A percentile compares a stretch with the other conserved stretches of the same genome.
Conservation (phyloP, 1,139 yeast species). For the Saccharomyces pastorianus region DNA sequence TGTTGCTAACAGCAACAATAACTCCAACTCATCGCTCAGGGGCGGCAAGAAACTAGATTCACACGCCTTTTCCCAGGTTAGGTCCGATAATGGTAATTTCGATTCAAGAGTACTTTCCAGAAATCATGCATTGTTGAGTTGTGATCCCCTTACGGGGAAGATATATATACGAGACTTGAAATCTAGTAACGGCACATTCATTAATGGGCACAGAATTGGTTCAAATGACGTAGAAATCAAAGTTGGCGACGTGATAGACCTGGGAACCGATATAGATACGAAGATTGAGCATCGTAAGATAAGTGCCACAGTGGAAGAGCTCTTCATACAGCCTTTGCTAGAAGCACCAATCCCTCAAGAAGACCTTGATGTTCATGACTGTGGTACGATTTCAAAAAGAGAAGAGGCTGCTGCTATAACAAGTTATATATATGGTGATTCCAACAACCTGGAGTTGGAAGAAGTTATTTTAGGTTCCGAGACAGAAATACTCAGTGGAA, state of each 20-base stretch:
- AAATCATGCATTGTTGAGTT: slow-evolving; percentile 84
- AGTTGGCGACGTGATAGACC: slow-evolving; percentile 68
- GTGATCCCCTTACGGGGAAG: slow-evolving; percentile 54
- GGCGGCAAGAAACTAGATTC: slow-evolving; percentile 36
- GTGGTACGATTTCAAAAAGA: neutral
- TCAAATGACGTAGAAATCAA: slow-evolving; percentile 48
- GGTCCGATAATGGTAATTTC: slow-evolving; percentile 79
- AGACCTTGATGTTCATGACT: neutral
- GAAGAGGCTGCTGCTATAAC: slow-evolving; percentile 43
- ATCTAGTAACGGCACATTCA: slow-evolving; percentile 90
- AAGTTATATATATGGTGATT: slow-evolving; percentile 71
- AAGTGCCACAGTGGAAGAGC: slow-evolving; percentile 66
- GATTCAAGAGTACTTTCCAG: slow-evolving; percentile 87
- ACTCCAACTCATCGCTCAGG: slow-evolving; percentile 7
- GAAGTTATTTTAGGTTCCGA: slow-evolving; percentile 49
- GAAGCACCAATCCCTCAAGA: slow-evolving; percentile 4
- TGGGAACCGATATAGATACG: slow-evolving; percentile 85
- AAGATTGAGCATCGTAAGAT: slow-evolving; percentile 75
- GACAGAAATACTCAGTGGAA: slow-evolving; percentile 47
- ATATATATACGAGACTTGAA: slow-evolving; percentile 77
- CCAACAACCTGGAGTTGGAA: slow-evolving; percentile 50
- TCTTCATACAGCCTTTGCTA: slow-evolving; percentile 46
- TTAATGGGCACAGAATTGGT: slow-evolving; percentile 64
- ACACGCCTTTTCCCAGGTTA: slow-evolving; percentile 13
- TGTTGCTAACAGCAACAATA: slow-evolving; percentile 41